Percentiles rank a stretch among this genome's conserved stretches.
Conservation (phyloP, 1,139 yeast genomes). For the Yamadazyma dendronema region DNA sequence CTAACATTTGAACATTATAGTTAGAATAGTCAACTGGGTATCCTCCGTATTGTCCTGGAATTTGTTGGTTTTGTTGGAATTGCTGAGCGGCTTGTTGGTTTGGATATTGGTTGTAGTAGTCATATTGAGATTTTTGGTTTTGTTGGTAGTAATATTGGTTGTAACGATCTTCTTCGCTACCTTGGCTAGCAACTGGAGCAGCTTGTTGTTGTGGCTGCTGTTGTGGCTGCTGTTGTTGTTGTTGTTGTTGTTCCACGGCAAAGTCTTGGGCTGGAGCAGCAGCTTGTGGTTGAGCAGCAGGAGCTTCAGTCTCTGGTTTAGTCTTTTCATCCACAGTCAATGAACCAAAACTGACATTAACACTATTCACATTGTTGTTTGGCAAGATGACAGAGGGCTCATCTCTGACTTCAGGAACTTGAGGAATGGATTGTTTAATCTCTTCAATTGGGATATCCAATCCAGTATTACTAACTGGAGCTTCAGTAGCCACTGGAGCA, state of each 20-base stretch:
- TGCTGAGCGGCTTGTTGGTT: conserved; percentile 22
- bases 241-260: conserved; percentile 11
- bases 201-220: conserved; percentile 2
- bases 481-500: conserved; percentile 6
- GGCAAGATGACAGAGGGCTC: conserved; percentile 64
- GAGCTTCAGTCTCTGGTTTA: conserved; percentile 7
- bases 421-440: conserved; percentile 16
- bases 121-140: conserved; percentile 24
- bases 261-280: conserved; percentile 13
- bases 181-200: conserved; percentile 2
- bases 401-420: conserved; percentile 17
- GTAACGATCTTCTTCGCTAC: conserved; percentile 26
- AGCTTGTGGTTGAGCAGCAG: conserved; percentile 13
- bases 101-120: conserved; percentile 22
- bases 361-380: conserved; percentile 47
- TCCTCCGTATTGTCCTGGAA: conserved; percentile 43
- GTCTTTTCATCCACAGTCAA: conserved; percentile 50
- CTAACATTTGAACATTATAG: conserved; percentile 37
- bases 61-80: conserved; percentile 38
- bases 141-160: conserved; percentile 23
- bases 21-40: conserved; percentile 48
- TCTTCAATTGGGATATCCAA: conserved; percentile 17
- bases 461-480: conserved; percentile 8
- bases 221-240: conserved; percentile 14
- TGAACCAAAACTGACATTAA: conserved; percentile 72